These are phyloP conservation scores for Uronychia setigera DNA, from an alignment of 73 alveolate genomes.

Conservation along the genomic window DNA sequence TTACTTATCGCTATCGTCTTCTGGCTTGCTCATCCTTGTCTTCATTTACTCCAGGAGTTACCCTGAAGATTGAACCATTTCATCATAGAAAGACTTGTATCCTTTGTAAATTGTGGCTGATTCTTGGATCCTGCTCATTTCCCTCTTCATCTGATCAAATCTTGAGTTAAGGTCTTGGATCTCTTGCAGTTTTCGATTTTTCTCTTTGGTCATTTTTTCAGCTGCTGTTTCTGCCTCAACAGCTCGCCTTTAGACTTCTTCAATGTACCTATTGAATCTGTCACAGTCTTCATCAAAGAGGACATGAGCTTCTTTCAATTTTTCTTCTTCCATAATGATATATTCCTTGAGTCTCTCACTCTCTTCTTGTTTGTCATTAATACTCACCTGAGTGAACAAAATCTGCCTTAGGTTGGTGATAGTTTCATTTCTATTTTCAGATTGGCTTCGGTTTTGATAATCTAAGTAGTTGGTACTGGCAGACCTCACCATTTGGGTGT, in stretches of 20 bases:
- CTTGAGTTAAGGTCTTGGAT: background rate
- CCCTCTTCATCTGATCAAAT: slow-evolving; percentile 6
- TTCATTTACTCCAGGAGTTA: background rate
- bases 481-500: too few species aligned
- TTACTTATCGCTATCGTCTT: background rate
- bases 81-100: slow-evolving; percentile 9
- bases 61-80: background rate
- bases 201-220: slow-evolving; percentile 7
- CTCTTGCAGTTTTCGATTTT: background rate
- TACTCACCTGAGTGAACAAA: slow-evolving; percentile 4
- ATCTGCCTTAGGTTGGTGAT: slow-evolving; percentile 13
- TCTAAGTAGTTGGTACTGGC: too few species aligned
- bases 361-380: slow-evolving; percentile 25
- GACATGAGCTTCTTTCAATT: slow-evolving; percentile 28
- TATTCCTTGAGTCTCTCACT: slow-evolving; percentile 24
- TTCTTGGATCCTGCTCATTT: slow-evolving; percentile 17
- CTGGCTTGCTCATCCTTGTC: too few species aligned
- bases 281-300: slow-evolving; percentile 25
- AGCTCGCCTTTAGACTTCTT: slow-evolving; percentile 12
- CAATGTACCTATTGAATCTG: slow-evolving; percentile 25
- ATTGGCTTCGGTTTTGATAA: too few species aligned
- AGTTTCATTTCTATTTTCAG: slow-evolving; percentile 8
- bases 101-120: background rate
- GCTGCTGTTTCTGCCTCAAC: slow-evolving; percentile 12
- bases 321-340: slow-evolving; percentile 36